Evolutionary conservation across 805 yeast species (phyloP).

Genomic region (Cyberlindnera suaveolens): DNA sequence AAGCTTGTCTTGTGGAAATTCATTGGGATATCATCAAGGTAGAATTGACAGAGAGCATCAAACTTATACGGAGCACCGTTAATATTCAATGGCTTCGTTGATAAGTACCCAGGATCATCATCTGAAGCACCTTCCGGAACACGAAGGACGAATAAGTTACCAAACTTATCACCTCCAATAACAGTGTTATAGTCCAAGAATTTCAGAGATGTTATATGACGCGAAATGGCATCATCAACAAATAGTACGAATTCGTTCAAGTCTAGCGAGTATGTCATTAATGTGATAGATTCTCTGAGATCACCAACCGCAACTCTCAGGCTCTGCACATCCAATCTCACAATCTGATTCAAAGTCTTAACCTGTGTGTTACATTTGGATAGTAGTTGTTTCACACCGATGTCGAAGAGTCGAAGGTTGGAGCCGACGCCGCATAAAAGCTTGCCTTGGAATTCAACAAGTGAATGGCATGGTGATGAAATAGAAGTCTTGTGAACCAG

Average conservation of each 20-base stretch:
- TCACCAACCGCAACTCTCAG: constrained; percentile 67
- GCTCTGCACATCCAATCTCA: constrained; percentile 44
- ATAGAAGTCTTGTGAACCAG: constrained; percentile 57
- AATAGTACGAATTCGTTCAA: constrained; percentile 51
- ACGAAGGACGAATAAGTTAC: constrained; percentile 67
- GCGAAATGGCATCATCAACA: constrained; percentile 60
- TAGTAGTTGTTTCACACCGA: constrained; percentile 77
- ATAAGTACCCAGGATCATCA: constrained; percentile 33
- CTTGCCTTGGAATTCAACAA: constrained; percentile 52
- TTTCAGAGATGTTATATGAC: constrained; percentile 58
- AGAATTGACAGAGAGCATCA: constrained; percentile 48
- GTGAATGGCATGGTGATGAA: constrained; percentile 39
- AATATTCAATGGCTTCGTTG: constrained; percentile 27
- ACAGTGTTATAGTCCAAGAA: constrained; percentile 72
- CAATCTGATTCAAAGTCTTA: constrained; percentile 41
- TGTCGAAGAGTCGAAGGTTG: constrained; percentile 52
- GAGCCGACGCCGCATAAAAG: constrained; percentile 54
- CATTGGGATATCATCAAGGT: constrained; percentile 65
- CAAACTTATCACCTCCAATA: constrained; percentile 83
- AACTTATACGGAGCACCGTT: constrained; percentile 53
- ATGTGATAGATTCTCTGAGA: constrained; percentile 55
- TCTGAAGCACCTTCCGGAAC: constrained; percentile 50
- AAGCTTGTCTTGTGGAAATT: constrained; percentile 49
- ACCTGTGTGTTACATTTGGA: constrained; percentile 51
- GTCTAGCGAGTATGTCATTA: constrained; percentile 43